Evolutionary conservation across 2,329 filamentous ascomycete genomes (phyloP).

Genomic region (Neonectria sp.): DNA sequence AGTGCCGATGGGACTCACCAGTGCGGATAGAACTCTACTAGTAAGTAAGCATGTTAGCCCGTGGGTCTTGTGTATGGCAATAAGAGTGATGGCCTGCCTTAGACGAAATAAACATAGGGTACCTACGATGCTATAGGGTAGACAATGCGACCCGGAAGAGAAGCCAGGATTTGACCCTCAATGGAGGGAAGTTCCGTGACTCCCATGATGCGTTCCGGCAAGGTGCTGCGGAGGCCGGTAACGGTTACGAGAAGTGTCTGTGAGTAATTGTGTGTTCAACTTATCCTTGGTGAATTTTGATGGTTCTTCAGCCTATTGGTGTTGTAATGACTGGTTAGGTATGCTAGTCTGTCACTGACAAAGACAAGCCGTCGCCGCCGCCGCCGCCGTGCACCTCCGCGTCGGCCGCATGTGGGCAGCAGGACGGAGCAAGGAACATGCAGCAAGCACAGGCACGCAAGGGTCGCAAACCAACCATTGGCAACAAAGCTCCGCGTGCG

Average conservation of each 20-base stretch:
- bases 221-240: too few species aligned
- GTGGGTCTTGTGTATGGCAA: too few species aligned
- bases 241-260: too few species aligned
- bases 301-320: too few species aligned
- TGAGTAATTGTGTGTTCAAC: too few species aligned
- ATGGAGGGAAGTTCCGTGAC: too few species aligned
- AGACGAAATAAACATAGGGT: background rate
- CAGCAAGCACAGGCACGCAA: background rate
- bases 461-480: constrained; percentile 3
- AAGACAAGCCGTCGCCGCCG: background rate
- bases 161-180: background rate
- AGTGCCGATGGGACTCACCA: background rate
- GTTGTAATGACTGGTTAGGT: too few species aligned
- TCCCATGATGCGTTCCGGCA: too few species aligned
- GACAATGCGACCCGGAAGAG: background rate
- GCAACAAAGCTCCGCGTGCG: background rate
- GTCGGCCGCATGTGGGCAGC: constrained; percentile 5
- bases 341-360: background rate
- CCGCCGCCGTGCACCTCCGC: background rate
- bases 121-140: constrained; percentile 1
- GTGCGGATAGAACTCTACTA: background rate
- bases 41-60: background rate
- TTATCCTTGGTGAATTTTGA: too few species aligned
- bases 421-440: constrained; percentile 7
- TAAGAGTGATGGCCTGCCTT: background rate